A percentile compares a stretch with the other conserved stretches of the same genome.
phyloP scores from a whole-genome alignment of 2,329 filamentous ascomycete species.

The Hypoxylon sp. region DNA sequence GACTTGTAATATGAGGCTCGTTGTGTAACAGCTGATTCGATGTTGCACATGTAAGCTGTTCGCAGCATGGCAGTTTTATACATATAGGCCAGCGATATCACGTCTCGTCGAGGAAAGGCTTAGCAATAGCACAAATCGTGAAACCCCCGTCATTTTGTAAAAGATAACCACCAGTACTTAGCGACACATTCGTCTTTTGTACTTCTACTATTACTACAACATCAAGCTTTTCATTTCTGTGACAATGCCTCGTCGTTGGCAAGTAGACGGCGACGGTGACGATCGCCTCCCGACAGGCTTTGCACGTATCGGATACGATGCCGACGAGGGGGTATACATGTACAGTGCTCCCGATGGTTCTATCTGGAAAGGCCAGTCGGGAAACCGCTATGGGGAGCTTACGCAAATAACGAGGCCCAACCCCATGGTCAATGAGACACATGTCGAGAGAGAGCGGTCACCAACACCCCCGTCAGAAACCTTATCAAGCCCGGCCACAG shows the following conservation, averaged over 20 bases:
- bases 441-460: too few relatives aligned
- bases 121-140: too few relatives aligned
- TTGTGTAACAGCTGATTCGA: background rate
- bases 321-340: background rate
- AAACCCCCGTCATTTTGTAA: too few relatives aligned
- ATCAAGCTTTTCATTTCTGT: background rate
- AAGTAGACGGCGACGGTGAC: background rate
- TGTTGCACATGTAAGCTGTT: background rate
- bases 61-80: background rate
- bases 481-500: too few relatives aligned
- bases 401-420: background rate
- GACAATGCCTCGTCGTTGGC: slow-evolving; percentile 20
- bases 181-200: too few relatives aligned
- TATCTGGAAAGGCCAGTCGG: slow-evolving; percentile 5
- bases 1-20: background rate
- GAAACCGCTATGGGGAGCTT: background rate
- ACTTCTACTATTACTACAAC: background rate
- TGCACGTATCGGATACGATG: slow-evolving; percentile 12
- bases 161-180: too few relatives aligned
- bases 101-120: too few relatives aligned
- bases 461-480: too few relatives aligned
- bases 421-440: too few relatives aligned
- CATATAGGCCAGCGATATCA: background rate
- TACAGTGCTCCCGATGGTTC: slow-evolving; percentile 2
- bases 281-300: slow-evolving; percentile 10